These are phyloP conservation scores for Vairimorpha ceranae DNA, from an alignment of 371 early-diverging fungal species.

Conservation along the genomic window DNA sequence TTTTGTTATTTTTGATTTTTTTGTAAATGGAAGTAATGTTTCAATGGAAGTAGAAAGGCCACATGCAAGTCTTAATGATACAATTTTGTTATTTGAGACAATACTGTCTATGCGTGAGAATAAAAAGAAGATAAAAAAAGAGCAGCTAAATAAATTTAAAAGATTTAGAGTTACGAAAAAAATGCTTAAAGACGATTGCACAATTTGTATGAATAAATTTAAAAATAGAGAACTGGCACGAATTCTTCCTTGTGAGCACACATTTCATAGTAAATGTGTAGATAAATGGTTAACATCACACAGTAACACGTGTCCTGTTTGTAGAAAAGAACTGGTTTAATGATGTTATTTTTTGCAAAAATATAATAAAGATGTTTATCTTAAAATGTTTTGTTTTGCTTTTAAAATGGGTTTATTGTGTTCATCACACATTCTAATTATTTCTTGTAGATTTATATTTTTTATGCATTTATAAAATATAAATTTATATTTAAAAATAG, in stretches of 20 bases:
- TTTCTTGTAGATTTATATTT: too few relatives aligned
- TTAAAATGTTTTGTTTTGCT: too few relatives aligned
- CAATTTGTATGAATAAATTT: background rate
- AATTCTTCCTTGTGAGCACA: conserved; percentile 27
- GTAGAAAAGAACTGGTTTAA: conserved; percentile 39
- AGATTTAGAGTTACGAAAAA: background rate
- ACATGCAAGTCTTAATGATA: background rate
- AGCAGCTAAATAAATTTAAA: background rate
- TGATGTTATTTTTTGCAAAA: too few relatives aligned
- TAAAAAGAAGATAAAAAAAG: background rate
- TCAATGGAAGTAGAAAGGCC: background rate
- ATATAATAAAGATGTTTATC: too few relatives aligned
- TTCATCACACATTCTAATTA: too few relatives aligned
- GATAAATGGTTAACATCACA: conserved; percentile 38
- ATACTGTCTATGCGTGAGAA: background rate
- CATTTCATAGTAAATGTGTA: conserved; percentile 7
- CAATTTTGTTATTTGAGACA: background rate
- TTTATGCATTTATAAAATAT: too few relatives aligned
- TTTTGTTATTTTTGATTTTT: background rate
- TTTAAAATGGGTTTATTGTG: too few relatives aligned
- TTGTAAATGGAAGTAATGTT: background rate
- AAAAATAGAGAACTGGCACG: conserved; percentile 14
- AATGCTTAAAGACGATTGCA: background rate
- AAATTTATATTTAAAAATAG: too few relatives aligned
- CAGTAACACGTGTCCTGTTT: conserved; percentile 43